phyloP scores from a whole-genome alignment of 192 early-diverging fungal genomes.

The Podila minutissima region DNA sequence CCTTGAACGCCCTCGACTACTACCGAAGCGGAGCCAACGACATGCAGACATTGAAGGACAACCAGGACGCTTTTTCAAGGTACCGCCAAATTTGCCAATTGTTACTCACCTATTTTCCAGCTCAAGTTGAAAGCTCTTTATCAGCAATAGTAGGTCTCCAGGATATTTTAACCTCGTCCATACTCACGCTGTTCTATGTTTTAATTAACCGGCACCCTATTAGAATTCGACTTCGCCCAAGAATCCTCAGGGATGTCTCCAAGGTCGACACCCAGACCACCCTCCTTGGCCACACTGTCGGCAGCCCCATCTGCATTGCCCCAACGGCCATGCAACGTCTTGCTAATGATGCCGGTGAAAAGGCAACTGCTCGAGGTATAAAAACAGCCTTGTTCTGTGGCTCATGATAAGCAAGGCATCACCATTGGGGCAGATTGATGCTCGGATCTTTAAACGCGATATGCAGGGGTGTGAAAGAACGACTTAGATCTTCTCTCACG shows the following conservation, averaged over 20 bases:
- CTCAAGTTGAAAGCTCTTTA: background rate
- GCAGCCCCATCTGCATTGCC: conserved; percentile 78
- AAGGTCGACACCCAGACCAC: conserved; percentile 69
- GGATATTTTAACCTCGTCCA: too few species aligned
- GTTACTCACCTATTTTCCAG: background rate
- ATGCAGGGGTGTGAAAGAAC: too few species aligned
- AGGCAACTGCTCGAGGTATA: conserved; percentile 69
- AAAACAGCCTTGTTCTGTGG: background rate
- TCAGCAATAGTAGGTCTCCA: background rate
- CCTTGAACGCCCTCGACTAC: conserved; percentile 82
- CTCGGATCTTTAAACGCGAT: too few species aligned
- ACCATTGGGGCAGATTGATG: too few species aligned
- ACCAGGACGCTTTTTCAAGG: conserved; percentile 73
- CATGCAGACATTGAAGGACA: conserved; percentile 84
- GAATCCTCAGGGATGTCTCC: conserved; percentile 79
- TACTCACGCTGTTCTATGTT: background rate
- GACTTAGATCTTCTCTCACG: too few species aligned
- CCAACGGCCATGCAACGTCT: conserved; percentile 83
- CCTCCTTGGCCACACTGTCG: conserved; percentile 64
- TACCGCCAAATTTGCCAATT: background rate
- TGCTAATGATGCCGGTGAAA: conserved; percentile 74
- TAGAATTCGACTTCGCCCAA: conserved; percentile 75
- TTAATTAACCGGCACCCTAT: conserved; percentile 57
- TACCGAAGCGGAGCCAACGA: conserved; percentile 86
- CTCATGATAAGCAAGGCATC: conserved; percentile 8